Evolutionary conservation across 257 asterid species (phyloP), one percentile per base, ranked within the genome.

Genomic region (Lavandula angustifolia): DNA sequence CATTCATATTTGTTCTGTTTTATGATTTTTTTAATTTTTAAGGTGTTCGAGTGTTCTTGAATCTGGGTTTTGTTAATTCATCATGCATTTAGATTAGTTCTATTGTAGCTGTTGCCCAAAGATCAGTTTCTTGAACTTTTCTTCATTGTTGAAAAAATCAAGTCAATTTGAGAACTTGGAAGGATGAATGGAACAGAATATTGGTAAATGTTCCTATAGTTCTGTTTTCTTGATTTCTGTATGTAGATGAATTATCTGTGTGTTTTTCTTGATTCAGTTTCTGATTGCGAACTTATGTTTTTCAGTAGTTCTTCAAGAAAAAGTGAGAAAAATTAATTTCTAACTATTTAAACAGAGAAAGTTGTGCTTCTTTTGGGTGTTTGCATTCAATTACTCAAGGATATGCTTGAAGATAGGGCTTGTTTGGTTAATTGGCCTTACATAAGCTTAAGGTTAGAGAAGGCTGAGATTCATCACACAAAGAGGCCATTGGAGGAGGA

Each of bases 321-420:
- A 50, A 64, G 76, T 50, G 51, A 65, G 53, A 67, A 61, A 59
- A 49, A 38, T 60, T 64, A 71, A 31, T 64, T 66, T 62, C 57
- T 67, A 62, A 76, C 9, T 6, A n/a, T 32, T 74, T 58, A 49
- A 66, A 57, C 64, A 12, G 64, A 71, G 16, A 67, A 63, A 59
- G 51, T 62, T 58, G 65, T 38, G 62, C 66, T 67, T 66, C 75
- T 64, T 62, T 60, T 64, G 68, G 68, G 73, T 22, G 69, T 44
- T 74, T 75, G 80, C 57, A 53, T 75, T 22, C 27, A 22, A 22
- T 22, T 22, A 22, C 27, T 78, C 55, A 78, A 76, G 65, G 90
- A 75, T 41, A 89, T 92, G 98, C 79, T 92, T 78, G 95, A 89
- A 68, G 94, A 85, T 16, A 74, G 84, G 63, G 64, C 91, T 67